Evolutionary conservation across 257 asterid species (phyloP), one percentile per base, ranked within the genome.

Genomic region (Gynochthodes officinalis): DNA sequence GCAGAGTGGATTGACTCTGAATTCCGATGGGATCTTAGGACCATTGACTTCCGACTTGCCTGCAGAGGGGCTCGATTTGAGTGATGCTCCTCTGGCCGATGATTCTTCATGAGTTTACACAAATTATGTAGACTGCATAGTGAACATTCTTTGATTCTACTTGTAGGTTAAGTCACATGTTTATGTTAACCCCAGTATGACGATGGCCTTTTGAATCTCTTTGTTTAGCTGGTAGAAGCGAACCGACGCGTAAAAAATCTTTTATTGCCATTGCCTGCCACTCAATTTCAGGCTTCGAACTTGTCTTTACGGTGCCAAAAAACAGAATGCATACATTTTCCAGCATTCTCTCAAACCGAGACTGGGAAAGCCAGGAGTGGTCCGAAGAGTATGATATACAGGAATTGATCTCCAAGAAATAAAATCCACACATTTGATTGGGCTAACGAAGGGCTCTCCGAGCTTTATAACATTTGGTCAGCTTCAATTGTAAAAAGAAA

Each of bases 1-100:
- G 76, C 96, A 94, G 99, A 90, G 99, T 78, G 96, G 97, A 75
- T 83, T 94, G 89, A 89, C 97, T 18, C 80, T 94, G 76, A 91
- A 86, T 83, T 85, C 98, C 1, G 98, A 93, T 71, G 98, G 98
- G 73, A 87, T 91, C 55, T 82, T 93, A 70, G 96, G 96, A 33
- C 96, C 98, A 18, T 84, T 91, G 75, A 79, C 90, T 68, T 82
- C 97, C 15, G 96, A 88, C 75, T 84, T 94, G 72, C 98, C 97
- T 2, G 82, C 78, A 8, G 96, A 91, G 52, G 98, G 97, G 63
- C 78, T 91, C 78, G 97, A 93, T 71, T 83, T 93, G 74, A 88
- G 95, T 72, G 96, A 91, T 64, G 74, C 86, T 5, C 95, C 96
- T 4, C 87, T 84, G 0, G 96, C 90, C 16, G 90, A 85, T 71